Evolutionary conservation across 73 alveolate species (phyloP).

Genomic region (Paramecium octaurelia): DNA sequence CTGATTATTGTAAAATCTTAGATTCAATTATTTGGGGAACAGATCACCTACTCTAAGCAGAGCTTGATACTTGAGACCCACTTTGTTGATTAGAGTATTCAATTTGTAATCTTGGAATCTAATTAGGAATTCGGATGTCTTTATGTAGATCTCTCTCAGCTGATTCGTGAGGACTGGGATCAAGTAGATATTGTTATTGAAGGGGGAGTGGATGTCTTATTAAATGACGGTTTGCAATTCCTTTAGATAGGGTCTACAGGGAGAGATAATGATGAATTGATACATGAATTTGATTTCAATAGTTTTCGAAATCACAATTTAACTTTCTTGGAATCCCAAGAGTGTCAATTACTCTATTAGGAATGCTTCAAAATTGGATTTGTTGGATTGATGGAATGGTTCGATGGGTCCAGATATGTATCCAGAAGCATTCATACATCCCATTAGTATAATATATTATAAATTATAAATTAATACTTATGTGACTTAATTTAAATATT

Average conservation of each 20-base stretch:
- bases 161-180: background rate
- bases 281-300: background rate
- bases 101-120: background rate
- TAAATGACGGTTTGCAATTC: background rate
- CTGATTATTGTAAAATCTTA: background rate
- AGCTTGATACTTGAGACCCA: background rate
- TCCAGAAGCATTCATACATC: background rate
- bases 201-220: background rate
- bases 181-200: background rate
- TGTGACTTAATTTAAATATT: constrained; percentile 21
- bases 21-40: background rate
- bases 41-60: background rate
- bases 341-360: background rate
- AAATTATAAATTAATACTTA: constrained; percentile 5
- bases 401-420: background rate
- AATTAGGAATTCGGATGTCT: background rate
- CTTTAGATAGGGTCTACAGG: background rate
- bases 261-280: background rate
- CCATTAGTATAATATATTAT: background rate
- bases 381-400: background rate
- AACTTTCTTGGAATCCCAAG: background rate
- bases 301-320: background rate
- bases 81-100: background rate
- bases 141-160: background rate
- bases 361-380: background rate